Evolutionary conservation across 768 basidiomycete genomes (phyloP), one percentile per base, ranked within the genome.

Genomic region (Agrocybe pediades): DNA sequence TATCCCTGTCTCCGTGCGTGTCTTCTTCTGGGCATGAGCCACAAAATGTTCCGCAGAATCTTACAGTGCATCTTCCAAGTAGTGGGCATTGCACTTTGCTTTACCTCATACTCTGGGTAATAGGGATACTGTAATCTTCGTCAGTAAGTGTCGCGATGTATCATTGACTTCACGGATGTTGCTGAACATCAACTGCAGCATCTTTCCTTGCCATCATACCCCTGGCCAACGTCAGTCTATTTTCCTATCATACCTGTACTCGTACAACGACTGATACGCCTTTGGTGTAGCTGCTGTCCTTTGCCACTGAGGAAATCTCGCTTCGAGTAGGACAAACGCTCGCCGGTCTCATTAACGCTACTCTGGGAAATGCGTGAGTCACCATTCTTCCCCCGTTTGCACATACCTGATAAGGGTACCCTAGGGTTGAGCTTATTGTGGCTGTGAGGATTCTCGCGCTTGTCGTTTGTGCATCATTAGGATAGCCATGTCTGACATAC

Each of bases 231-330:
- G 88, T 87, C 40, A 39, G 59, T 46, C 5, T n/a, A n/a, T n/a
- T n/a, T n/a, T n/a, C 33, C 33, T 3, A n/a, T 33, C 20, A 29
- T n/a, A 2, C 11, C 26, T 40, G 39, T 41, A 6, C 46, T n/a
- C 45, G 24, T 9, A 39, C 24, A 16, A 2, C n/a, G 33, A 13
- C 33, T 36, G 15, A 26, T 19, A 6, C 17, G 16, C 19, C 49
- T 27, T 21, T 17, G 27, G 11, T 36, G 13, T 52, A 90, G 87
- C 70, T 93, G 3, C 77, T 94, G 2, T 87, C 86, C 1, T 93
- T 92, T 63, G 90, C 90, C 1, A 95, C 92, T 0, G 92, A 95
- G 54, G 90, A 95, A 58, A 59, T 95, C 15, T 89, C 92, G 2
- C 63, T 92, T 51, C 84, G 91, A 25, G 85, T 93, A 1, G 92